phyloP scores from a whole-genome alignment of 2,329 filamentous ascomycete genomes.

The Fusarium longipes region DNA sequence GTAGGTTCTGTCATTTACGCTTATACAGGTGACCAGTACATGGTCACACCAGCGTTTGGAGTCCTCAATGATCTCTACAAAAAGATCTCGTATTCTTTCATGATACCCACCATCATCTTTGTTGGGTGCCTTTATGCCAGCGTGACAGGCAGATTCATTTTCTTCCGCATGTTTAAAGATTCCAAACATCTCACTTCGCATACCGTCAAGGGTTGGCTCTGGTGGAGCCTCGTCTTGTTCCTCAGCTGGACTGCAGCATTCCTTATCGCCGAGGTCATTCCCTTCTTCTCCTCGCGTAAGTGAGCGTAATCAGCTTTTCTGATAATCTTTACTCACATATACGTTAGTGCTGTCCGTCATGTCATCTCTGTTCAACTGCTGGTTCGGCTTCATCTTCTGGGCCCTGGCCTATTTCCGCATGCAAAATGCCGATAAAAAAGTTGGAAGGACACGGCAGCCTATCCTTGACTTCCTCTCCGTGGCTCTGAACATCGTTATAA shows the following conservation, averaged over 20 bases:
- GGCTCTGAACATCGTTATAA: constrained; percentile 78
- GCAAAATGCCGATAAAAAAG: constrained; percentile 70
- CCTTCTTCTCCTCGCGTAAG: constrained; percentile 84
- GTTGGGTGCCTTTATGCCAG: constrained; percentile 90
- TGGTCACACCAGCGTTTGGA: constrained; percentile 86
- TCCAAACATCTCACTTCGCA: constrained; percentile 83
- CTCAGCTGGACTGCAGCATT: constrained; percentile 83
- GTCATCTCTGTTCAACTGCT: constrained; percentile 89
- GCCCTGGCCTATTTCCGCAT: constrained; percentile 82
- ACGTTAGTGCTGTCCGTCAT: constrained; percentile 71
- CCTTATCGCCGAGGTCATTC: constrained; percentile 90
- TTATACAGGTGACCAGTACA: constrained; percentile 89
- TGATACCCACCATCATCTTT: constrained; percentile 94
- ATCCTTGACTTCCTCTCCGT: constrained; percentile 65
- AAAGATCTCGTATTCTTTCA: constrained; percentile 91
- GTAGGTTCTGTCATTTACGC: constrained; percentile 84
- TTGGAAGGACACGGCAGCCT: constrained; percentile 62
- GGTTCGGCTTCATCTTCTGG: constrained; percentile 97
- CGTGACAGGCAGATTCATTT: constrained; percentile 87
- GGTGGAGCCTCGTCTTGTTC: constrained; percentile 78
- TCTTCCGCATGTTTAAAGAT: constrained; percentile 86
- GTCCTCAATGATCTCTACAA: constrained; percentile 82
- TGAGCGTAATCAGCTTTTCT: accelerated
- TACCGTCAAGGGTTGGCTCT: constrained; percentile 81
- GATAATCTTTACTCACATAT: not conserved